phyloP scores from a whole-genome alignment of 2,329 filamentous ascomycete genomes.

The Paecilomyces fulvus region DNA sequence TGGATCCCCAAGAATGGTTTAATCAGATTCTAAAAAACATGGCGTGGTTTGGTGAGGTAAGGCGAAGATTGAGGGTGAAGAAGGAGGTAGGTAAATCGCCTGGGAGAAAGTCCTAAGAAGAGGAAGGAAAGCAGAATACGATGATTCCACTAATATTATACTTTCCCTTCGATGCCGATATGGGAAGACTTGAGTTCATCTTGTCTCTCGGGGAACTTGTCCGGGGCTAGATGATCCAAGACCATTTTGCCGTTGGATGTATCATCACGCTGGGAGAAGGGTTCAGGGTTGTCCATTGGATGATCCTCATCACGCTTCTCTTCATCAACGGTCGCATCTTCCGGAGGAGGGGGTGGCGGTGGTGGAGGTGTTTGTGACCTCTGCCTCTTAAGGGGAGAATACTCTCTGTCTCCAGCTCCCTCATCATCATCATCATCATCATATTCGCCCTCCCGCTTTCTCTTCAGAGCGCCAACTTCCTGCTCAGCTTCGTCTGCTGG shows the following conservation, averaged over 20 bases:
- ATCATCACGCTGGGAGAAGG: neutral
- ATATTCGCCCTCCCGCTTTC: conserved; percentile 12
- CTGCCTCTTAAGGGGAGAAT: conserved; percentile 9
- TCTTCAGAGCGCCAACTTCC: conserved; percentile 7
- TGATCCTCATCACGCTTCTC: conserved; percentile 6
- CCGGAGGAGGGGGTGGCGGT: conserved; percentile 23
- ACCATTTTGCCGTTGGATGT: neutral
- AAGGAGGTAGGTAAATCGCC: neutral
- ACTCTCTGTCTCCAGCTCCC: conserved; percentile 10
- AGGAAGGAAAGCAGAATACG: too few relatives aligned
- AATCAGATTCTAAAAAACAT: neutral
- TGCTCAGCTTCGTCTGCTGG: conserved; percentile 8
- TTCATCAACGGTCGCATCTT: conserved; percentile 13
- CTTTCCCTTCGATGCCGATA: conserved; percentile 17
- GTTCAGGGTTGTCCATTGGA: neutral
- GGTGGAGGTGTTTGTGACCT: conserved; percentile 16
- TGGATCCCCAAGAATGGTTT: neutral
- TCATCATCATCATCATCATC: conserved; percentile 10
- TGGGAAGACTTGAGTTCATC: conserved; percentile 10
- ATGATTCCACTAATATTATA: conserved; percentile 5
- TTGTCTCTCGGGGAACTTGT: neutral
- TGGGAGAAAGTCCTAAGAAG: too few relatives aligned
- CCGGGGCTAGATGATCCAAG: neutral
- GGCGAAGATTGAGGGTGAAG: neutral
- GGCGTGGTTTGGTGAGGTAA: neutral